Evolutionary conservation across 441 rosid species (phyloP).

Genomic region (Brassica hybrid): DNA sequence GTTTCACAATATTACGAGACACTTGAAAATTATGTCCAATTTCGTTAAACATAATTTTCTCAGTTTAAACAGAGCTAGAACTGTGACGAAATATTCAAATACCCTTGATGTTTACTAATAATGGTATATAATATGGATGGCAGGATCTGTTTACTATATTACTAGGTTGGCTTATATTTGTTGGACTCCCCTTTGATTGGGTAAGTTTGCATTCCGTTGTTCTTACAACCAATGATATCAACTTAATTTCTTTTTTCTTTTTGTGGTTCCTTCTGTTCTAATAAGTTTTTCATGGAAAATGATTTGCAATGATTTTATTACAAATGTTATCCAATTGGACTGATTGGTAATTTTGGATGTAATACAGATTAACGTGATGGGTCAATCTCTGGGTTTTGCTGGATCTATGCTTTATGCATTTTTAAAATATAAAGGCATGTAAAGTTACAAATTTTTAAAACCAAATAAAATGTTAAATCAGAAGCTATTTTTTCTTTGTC

Average conservation of each 20-base stretch:
- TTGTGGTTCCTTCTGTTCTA: not conserved
- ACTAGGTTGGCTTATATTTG: conserved; percentile 71
- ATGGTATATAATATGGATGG: not conserved
- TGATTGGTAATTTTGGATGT: conserved; percentile 1
- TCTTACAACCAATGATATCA: not conserved
- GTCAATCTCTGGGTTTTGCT: conserved; percentile 22
- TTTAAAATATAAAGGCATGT: conserved; percentile 22
- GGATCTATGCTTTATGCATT: conserved; percentile 31
- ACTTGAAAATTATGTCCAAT: not conserved
- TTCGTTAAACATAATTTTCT: not conserved
- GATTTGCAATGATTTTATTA: not conserved
- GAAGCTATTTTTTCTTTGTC: not conserved
- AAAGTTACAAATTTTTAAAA: not conserved
- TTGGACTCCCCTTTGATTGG: conserved; percentile 67
- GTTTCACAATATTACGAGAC: not conserved
- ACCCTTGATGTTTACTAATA: not conserved
- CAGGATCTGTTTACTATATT: conserved; percentile 65
- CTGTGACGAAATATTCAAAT: not conserved
- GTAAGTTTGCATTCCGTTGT: conserved; percentile 41
- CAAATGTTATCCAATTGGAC: not conserved
- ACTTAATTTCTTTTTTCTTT: not conserved
- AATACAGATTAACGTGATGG: conserved; percentile 29
- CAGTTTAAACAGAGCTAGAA: not conserved
- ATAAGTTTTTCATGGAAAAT: not conserved
- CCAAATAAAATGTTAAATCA: not conserved